These are phyloP conservation scores for Kockiozyma suomiensis DNA, from an alignment of 805 yeast species.

Conservation along the genomic window DNA sequence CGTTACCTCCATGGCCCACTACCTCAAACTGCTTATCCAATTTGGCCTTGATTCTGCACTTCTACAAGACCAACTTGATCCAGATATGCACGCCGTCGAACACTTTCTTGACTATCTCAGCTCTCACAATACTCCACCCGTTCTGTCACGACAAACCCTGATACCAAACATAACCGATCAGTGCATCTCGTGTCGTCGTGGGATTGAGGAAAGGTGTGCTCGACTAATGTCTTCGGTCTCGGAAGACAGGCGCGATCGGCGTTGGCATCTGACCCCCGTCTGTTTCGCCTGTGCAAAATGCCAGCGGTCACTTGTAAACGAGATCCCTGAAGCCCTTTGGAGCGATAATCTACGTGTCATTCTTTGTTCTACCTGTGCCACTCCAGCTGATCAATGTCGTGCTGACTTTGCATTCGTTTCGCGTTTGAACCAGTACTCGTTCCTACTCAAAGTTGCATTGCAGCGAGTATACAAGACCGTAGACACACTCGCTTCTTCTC, in stretches of 20 bases:
- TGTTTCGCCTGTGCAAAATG: constrained; percentile 75
- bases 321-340: constrained; percentile 48
- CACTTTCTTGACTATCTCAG: constrained; percentile 60
- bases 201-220: constrained; percentile 64
- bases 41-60: constrained; percentile 78
- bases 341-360: constrained; percentile 44
- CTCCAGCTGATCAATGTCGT: constrained; percentile 52
- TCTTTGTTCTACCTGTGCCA: constrained; percentile 66
- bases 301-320: constrained; percentile 46
- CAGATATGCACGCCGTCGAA: constrained; percentile 64
- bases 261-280: constrained; percentile 70
- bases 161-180: constrained; percentile 54
- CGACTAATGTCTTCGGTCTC: constrained; percentile 7
- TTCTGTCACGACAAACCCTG: constrained; percentile 12
- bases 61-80: constrained; percentile 56
- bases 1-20: constrained; percentile 90
- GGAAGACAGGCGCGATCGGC: constrained; percentile 45
- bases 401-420: constrained; percentile 58
- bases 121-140: constrained; percentile 28
- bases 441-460: constrained; percentile 79
- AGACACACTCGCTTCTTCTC: not conserved
- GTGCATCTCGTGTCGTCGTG: constrained; percentile 69
- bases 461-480: constrained; percentile 51
- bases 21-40: constrained; percentile 79
- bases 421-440: constrained; percentile 71